These are phyloP conservation scores for Elsinoe batatas DNA, from an alignment of 2,329 filamentous ascomycete species.

Conservation along the genomic window DNA sequence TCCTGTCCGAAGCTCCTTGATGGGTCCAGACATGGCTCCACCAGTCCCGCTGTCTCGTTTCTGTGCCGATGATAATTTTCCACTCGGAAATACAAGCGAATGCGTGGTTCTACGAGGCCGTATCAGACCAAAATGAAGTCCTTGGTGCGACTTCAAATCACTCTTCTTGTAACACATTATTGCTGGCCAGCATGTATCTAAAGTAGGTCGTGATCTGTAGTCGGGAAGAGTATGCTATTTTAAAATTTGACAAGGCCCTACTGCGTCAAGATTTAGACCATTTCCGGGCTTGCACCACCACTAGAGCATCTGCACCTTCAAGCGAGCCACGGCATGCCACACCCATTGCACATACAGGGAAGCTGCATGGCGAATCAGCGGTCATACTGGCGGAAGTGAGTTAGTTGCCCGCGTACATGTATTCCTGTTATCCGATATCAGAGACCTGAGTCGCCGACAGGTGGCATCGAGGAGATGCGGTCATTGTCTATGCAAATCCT, in stretches of 20 bases:
- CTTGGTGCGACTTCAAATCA: not conserved
- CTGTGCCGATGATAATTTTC: constrained; percentile 9
- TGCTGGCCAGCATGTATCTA: not conserved
- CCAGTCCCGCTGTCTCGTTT: not conserved
- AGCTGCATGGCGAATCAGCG: too few species aligned
- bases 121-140: too few species aligned
- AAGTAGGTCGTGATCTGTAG: not conserved
- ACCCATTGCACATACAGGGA: too few species aligned
- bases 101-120: not conserved
- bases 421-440: not conserved
- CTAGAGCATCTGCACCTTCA: not conserved
- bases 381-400: not conserved
- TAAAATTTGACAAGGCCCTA: not conserved
- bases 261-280: not conserved
- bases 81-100: not conserved
- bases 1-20: not conserved
- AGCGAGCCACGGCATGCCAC: too few species aligned
- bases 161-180: not conserved
- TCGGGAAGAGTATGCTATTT: not conserved
- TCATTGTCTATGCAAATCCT: not conserved
- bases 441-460: not conserved
- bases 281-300: not conserved
- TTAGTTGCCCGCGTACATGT: not conserved
- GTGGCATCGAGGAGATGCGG: not conserved
- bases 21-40: not conserved